Evolutionary conservation across 805 yeast genomes (phyloP), one percentile per base, ranked within the genome.

Genomic region (Kuraishia piskuri): DNA sequence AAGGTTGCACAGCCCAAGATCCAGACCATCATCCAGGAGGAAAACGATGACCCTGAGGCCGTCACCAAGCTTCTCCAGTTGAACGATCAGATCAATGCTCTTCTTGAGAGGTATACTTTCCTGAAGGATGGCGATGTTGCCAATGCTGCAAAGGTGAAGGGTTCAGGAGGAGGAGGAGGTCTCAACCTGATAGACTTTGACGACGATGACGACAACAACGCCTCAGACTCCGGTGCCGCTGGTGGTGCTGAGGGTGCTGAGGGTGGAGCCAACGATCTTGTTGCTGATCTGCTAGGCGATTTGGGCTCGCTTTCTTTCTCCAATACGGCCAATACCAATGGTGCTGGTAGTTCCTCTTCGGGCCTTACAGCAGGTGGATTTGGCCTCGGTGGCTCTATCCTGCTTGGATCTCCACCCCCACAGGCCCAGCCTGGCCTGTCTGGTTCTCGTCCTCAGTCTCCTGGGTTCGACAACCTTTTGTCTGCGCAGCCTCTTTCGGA

Each of bases 1-100:
- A 91, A 88, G 66, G 83, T 83, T 49, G 83, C 97, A 26, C 90
- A 85, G 63, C 96, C 97, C 46, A 90, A 87, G 61, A 80, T 94
- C 59, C 87, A 87, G 65, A 86, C 84, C 60, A 86, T 94, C 60
- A 82, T 89, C 56, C 86, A 82, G 61, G 96, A 90, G 62, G 96
- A 89, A 62, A 78, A 80, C 40, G 84, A 82, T 22, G 82, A 83
- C 57, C 88, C 84, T 62, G 82, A 73, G 48, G 78, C 73, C 31
- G 87, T 89, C 37, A 75, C 74, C 51, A 83, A 81, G 55, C 70
- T 94, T 52, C 73, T 88, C 52, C 74, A 73, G 37, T 74, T 94
- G 54, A 88, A 89, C 67, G 96, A 89, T 65, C 78, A 78, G 53
- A 84, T 91, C 57, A 85, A 88, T 64, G 74, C 79, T 5, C 77